phyloP scores from a whole-genome alignment of 345 rosid genomes.

The Arabidopsis thaliana region DNA sequence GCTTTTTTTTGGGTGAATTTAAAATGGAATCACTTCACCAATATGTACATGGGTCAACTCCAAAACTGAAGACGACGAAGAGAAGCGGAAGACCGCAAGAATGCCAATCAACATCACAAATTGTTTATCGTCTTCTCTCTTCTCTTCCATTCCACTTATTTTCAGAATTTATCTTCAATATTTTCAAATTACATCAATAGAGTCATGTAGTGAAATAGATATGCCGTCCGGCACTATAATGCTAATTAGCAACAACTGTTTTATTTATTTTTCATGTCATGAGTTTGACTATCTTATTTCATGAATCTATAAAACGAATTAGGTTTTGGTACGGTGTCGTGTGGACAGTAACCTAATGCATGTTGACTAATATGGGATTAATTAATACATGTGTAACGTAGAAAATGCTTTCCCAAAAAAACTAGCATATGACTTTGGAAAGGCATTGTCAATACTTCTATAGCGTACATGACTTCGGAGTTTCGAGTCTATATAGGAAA shows the following conservation, averaged over 20 bases:
- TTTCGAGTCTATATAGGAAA: no score
- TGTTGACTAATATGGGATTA: not conserved
- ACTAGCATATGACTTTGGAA: constrained; percentile 8
- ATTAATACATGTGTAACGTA: not conserved
- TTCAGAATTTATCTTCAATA: not conserved
- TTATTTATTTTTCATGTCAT: not conserved
- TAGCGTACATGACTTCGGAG: not conserved
- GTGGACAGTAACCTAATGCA: not conserved
- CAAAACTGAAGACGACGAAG: not conserved
- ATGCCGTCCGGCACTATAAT: not conserved
- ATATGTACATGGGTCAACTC: not conserved
- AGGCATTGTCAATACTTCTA: not conserved
- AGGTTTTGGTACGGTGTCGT: not conserved
- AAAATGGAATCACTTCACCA: not conserved
- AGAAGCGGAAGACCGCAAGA: no score
- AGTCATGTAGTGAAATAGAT: not conserved
- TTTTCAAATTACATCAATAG: not conserved
- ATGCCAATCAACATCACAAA: no score
- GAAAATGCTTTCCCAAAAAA: not conserved
- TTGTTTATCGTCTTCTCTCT: not conserved
- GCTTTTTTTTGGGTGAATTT: not conserved
- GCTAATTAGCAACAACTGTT: not conserved
- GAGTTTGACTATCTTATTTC: not conserved
- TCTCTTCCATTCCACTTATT: not conserved
- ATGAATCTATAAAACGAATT: not conserved